Conservation (phyloP, 176 grass and related monocot species). For the Avena atlantica region DNA sequence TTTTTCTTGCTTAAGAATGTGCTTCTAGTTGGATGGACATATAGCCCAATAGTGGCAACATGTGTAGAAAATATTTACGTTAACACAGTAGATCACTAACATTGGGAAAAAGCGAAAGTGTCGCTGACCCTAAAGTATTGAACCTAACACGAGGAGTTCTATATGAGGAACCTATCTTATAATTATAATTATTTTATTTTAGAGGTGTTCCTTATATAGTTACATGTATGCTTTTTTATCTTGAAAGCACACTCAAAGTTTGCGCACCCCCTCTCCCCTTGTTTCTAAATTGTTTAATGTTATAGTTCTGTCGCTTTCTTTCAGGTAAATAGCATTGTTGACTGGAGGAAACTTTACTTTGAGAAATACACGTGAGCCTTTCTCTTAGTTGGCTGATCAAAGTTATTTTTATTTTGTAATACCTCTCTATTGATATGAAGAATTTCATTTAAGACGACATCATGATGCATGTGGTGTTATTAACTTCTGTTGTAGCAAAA, state of each 20-base stretch:
- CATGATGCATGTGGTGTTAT: conserved; percentile 12
- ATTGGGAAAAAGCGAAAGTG: not conserved
- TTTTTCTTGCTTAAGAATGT: not conserved
- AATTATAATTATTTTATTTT: too few species aligned
- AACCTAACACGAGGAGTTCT: not conserved
- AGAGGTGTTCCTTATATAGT: not conserved
- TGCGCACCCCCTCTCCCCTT: not conserved
- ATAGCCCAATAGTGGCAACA: not conserved
- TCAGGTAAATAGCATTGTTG: conserved; percentile 95
- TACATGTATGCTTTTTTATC: conserved; percentile 8
- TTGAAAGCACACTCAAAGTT: not conserved
- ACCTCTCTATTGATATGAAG: conserved; percentile 1
- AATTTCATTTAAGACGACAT: not conserved
- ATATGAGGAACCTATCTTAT: too few species aligned
- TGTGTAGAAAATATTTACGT: conserved; percentile 10
- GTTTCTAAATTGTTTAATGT: conserved; percentile 17
- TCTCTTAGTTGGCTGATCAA: conserved; percentile 8
- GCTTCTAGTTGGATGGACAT: conserved; percentile 18
- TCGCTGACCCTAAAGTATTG: not conserved
- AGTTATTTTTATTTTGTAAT: conserved; percentile 34
- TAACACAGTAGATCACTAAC: not conserved
- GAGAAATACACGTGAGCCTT: conserved; percentile 91
- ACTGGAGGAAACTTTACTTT: conserved; percentile 93
- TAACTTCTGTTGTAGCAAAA: conserved; percentile 21
- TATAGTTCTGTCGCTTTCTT: conserved; percentile 35